Percentiles rank a stretch among this genome's conserved stretches.
phyloP scores from a whole-genome alignment of 148 eudicot species.

The Rhododendron vialii region DNA sequence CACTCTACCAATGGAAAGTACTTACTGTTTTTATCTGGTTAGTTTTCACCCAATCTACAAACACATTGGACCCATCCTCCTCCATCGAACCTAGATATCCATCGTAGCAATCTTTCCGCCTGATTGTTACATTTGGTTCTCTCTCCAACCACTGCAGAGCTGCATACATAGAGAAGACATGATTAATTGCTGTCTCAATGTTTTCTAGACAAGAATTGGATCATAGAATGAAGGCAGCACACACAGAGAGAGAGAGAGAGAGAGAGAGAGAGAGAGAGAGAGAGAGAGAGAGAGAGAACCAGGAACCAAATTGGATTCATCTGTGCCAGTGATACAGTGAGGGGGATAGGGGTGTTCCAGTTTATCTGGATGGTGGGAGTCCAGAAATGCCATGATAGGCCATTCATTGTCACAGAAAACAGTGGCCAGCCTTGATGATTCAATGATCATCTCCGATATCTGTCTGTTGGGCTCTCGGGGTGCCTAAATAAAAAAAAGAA shows the following conservation, averaged over 20 bases:
- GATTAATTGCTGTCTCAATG: neutral
- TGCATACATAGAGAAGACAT: constrained; percentile 12
- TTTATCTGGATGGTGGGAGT: constrained; percentile 31
- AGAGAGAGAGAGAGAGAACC: constrained; percentile 11
- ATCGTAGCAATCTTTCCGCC: constrained; percentile 39
- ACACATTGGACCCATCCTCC: constrained; percentile 34
- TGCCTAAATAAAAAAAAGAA: constrained; percentile 17
- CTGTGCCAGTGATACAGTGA: constrained; percentile 36
- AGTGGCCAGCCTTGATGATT: constrained; percentile 30
- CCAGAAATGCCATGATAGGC: constrained; percentile 39
- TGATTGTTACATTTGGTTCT: constrained; percentile 26
- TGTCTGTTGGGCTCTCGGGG: constrained; percentile 34
- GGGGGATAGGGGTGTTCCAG: constrained; percentile 40
- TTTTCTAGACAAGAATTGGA: neutral
- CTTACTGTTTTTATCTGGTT: constrained; percentile 30
- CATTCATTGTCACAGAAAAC: constrained; percentile 34
- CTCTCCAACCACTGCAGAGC: constrained; percentile 39
- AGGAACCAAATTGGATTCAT: constrained; percentile 40
- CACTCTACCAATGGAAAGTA: neutral
- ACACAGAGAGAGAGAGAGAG: neutral
- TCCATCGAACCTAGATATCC: constrained; percentile 40
- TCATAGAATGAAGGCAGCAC: neutral
- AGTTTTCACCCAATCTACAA: constrained; percentile 30
- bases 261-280: neutral
- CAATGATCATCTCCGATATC: constrained; percentile 31